Conservation (phyloP, 2,329 filamentous ascomycete genomes). For the Penicillium sp. region DNA sequence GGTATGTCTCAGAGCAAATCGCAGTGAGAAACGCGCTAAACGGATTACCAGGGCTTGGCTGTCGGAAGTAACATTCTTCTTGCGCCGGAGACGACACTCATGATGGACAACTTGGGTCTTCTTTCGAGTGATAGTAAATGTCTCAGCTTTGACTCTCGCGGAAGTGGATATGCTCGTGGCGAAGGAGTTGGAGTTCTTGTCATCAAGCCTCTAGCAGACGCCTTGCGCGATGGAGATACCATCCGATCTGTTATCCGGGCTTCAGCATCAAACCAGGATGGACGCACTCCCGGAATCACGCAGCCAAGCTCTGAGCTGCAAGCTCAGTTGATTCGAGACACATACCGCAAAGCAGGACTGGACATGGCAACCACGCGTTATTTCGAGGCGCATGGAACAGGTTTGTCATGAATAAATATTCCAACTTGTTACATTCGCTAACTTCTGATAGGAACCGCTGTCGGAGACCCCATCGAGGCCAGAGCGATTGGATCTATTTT, state of each 20-base stretch:
- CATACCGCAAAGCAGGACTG: conserved; percentile 25
- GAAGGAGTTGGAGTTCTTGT: conserved; percentile 9
- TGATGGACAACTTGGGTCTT: conserved; percentile 8
- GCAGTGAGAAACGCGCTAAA: background rate
- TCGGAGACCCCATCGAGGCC: background rate
- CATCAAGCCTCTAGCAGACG: conserved; percentile 42
- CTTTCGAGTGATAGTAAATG: conserved; percentile 10
- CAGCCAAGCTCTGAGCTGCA: conserved; percentile 37
- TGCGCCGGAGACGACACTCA: background rate
- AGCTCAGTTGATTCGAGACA: conserved; percentile 22
- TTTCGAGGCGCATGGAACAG: conserved; percentile 36
- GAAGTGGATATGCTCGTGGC: conserved; percentile 7
- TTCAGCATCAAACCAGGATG: conserved; percentile 47
- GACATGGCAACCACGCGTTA: conserved; percentile 1
- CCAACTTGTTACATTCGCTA: conserved; percentile 12
- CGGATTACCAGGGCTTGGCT: background rate
- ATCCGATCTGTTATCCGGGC: conserved; percentile 41
- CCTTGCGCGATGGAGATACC: conserved; percentile 42
- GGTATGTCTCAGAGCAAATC: background rate
- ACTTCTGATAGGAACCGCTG: conserved; percentile 11
- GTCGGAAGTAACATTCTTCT: background rate
- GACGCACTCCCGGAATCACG: conserved; percentile 45
- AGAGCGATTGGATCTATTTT: background rate
- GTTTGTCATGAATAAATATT: conserved; percentile 34
- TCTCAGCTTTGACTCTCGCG: conserved; percentile 38